Conservation (phyloP, 805 yeast genomes). For the Tetrapisispora taiwanensis region DNA sequence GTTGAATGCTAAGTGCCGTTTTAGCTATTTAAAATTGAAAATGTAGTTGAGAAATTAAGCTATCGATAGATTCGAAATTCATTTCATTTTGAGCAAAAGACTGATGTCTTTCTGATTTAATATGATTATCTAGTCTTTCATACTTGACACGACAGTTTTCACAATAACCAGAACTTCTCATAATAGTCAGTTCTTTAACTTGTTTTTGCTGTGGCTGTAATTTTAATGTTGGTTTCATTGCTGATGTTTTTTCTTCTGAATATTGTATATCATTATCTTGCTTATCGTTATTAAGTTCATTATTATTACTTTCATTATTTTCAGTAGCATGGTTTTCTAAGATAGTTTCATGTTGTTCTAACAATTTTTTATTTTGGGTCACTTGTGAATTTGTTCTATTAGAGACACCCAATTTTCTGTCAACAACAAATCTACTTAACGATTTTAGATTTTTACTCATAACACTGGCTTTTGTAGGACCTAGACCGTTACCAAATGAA, state of each 20-base stretch:
- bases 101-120: slow-evolving; percentile 57
- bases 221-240: slow-evolving; percentile 2
- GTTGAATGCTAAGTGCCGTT: neutral
- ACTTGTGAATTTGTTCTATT: neutral
- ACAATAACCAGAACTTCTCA: slow-evolving; percentile 61
- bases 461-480: slow-evolving; percentile 28
- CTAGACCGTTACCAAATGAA: slow-evolving; percentile 27
- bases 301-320: neutral
- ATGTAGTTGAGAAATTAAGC: slow-evolving; percentile 41
- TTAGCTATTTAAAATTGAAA: slow-evolving; percentile 17
- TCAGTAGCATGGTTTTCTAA: slow-evolving; percentile 2
- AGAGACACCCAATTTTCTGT: slow-evolving; percentile 18
- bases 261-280: neutral
- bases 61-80: slow-evolving; percentile 72
- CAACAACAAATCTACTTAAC: slow-evolving; percentile 25
- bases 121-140: slow-evolving; percentile 70
- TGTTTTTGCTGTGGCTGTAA: slow-evolving; percentile 4
- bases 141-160: slow-evolving; percentile 86
- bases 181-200: slow-evolving; percentile 1
- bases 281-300: neutral
- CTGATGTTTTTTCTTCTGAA: neutral
- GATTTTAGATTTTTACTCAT: slow-evolving; percentile 24
- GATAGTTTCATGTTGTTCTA: neutral
- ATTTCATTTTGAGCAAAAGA: slow-evolving; percentile 62
- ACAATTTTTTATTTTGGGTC: neutral